Evolutionary conservation across 2,329 filamentous ascomycete genomes (phyloP), one percentile per base, ranked within the genome.

Genomic region (Fusarium dlaminii): DNA sequence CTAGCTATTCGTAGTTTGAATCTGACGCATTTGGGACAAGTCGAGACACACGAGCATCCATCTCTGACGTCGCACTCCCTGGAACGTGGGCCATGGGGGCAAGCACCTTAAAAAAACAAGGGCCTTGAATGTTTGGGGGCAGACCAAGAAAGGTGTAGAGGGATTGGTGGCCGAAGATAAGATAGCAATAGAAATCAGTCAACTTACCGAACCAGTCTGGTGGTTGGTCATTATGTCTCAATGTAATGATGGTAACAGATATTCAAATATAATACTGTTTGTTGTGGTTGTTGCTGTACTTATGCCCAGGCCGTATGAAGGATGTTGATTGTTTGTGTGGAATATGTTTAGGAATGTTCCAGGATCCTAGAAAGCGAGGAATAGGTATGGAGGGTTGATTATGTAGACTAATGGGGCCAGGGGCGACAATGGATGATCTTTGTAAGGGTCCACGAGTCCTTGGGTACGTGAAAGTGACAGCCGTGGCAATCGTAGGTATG

Each of bases 11-110:
- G 61, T 66, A 57, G 63, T 65, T 39, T 48, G 40, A 66, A 39
- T 68, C 72, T 80, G 78, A 77, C 75, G 81, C 79, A 79, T 77
- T 69, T 75, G 77, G 79, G 29, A 49, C 56, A 59, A 59, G 56
- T 77, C 79, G 79, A 81, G 79, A 82, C 82, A 82, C 80, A 79
- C 78, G 74, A 82, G 78, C 79, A 63, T 68, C 78, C 79, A 63
- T 70, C 78, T 81, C 78, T 82, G 79, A 81, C 80, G 80, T 80
- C 79, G 80, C 74, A 77, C 75, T 74, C 74, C 72, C 68, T 73
- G 64, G 66, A 51, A 75, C 52, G 42, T 45, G 55, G 40, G 30
- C 52, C 66, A 67, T 70, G 70, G 68, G 54, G 56, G 56, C 42
- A 59, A 59, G 56, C 42, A 36, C 42, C 56, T 59, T 59, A 37